Base-by-base conservation (phyloP, 345 rosid genomes). In the Triadica sebifera region DNA sequence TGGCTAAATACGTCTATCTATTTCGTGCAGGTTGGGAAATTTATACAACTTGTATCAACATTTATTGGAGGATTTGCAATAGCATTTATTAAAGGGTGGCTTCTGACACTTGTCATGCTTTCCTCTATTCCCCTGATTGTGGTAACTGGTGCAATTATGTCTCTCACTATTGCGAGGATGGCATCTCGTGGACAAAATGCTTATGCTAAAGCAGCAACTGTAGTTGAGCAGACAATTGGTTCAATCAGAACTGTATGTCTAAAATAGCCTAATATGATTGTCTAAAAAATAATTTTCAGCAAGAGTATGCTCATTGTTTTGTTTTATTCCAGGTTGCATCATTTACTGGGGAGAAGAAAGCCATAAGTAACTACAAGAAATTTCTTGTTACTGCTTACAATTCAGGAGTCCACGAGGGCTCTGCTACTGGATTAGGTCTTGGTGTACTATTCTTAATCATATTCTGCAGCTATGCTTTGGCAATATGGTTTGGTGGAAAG, bases 181-280 rank as follows among this genome's bases (percentile, higher is more conserved):
- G 87, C 96, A 75, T 75, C 94, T 45, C 86, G 71, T 4, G 97
- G 98, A 37, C 97, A 94, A 78, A 80, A 22, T 60, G 96, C 98
- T 65, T 92, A 94, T 63, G 93, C 88, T 0, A 86, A 92, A 79
- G 96, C 98, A 46, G 90, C 98, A 3, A 71, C 73, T 67, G 88
- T 90, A 8, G 98, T 90, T 34, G 98, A 94, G 64, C 97, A 94
- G 79, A 88, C 97, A 0, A 90, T 89, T 67, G 90, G 98, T 59
- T 89, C 97, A 8, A 93, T 93, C 56, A 78, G 91, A 88, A 93
- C 96, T 49, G 98, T 93, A 86, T 19, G 86, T 74, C 46, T 8
- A 50, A 17, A 13, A 12, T 34, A 70, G 0, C n/a, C 11, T 20
- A 11, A 17, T 1, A 29, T 1, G 9, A 8, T 2, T 51, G 29